Percentiles rank a stretch among this genome's conserved stretches.
phyloP scores from a whole-genome alignment of 2,329 filamentous ascomycete species.

The Ploettnerulaceae sp. region DNA sequence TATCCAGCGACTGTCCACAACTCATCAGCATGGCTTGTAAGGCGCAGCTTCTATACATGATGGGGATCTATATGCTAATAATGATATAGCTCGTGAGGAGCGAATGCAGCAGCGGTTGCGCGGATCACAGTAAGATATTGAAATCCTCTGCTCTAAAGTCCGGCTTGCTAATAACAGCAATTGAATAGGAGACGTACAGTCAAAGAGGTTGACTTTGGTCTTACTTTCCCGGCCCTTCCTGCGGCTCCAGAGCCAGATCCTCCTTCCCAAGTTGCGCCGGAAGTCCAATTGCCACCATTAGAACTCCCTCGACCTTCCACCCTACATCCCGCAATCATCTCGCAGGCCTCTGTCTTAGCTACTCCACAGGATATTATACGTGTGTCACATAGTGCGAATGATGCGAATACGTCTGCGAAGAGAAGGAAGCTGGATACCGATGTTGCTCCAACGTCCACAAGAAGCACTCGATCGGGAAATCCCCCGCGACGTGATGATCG shows the following conservation, averaged over 20 bases:
- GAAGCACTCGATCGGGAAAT: conserved; percentile 26
- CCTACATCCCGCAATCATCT: conserved; percentile 19
- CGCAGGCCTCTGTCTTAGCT: background rate
- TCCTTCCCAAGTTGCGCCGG: background rate
- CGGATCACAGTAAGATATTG: conserved; percentile 51
- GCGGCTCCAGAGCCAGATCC: background rate
- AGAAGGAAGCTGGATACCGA: conserved; percentile 30
- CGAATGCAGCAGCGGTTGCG: conserved; percentile 61
- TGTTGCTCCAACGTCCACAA: conserved; percentile 20
- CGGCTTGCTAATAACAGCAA: conserved; percentile 34
- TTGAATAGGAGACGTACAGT: conserved; percentile 43
- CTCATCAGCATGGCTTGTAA: conserved; percentile 25
- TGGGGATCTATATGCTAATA: conserved; percentile 11
- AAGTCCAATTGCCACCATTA: conserved; percentile 12
- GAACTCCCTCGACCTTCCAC: conserved; percentile 18
- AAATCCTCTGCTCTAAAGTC: background rate
- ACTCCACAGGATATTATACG: conserved; percentile 4
- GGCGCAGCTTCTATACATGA: background rate
- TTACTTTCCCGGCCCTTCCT: conserved; percentile 39
- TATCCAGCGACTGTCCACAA: no score
- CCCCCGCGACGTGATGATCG: conserved; percentile 26
- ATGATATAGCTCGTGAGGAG: conserved; percentile 48
- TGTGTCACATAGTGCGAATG: conserved; percentile 19
- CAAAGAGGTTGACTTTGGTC: conserved; percentile 55
- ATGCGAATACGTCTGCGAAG: conserved; percentile 35